A percentile compares a stretch with the other conserved stretches of the same genome.
Evolutionary conservation across 345 rosid species (phyloP).

Genomic region (Syzygium aromaticum): DNA sequence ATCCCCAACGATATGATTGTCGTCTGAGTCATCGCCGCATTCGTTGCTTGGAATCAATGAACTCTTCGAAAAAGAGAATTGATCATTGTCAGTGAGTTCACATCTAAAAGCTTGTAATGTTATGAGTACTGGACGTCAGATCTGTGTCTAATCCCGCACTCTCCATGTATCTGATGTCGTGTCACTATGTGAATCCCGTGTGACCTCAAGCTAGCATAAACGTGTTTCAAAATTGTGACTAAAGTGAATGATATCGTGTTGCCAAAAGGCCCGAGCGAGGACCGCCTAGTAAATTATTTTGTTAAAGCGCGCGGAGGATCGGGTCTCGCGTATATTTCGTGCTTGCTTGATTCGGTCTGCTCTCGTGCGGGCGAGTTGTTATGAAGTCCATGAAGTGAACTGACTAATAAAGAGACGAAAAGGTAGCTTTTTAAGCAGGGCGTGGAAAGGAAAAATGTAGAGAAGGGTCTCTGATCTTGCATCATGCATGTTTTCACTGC

Average conservation of each 20-base stretch:
- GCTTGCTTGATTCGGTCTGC: neutral
- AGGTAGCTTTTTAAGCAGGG: neutral
- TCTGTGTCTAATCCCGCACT: neutral
- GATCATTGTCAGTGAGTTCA: neutral
- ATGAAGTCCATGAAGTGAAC: neutral
- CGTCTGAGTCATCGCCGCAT: neutral
- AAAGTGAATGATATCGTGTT: neutral
- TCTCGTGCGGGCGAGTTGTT: neutral
- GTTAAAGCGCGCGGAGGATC: neutral
- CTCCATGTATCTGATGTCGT: neutral
- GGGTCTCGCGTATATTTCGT: neutral
- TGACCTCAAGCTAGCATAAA: neutral
- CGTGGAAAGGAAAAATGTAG: neutral
- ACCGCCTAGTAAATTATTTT: neutral
- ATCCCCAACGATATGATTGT: neutral
- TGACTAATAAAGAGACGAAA: neutral
- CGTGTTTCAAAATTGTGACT: neutral
- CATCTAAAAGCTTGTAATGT: neutral
- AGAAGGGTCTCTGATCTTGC: neutral
- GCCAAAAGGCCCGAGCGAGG: neutral
- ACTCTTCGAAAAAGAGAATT: neutral
- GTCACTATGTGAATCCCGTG: neutral
- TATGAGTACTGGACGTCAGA: neutral
- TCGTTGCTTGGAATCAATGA: neutral
- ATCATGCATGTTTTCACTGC: neutral